Conservation (phyloP, 1,139 yeast species). For the Saccharomyces hybrid region DNA sequence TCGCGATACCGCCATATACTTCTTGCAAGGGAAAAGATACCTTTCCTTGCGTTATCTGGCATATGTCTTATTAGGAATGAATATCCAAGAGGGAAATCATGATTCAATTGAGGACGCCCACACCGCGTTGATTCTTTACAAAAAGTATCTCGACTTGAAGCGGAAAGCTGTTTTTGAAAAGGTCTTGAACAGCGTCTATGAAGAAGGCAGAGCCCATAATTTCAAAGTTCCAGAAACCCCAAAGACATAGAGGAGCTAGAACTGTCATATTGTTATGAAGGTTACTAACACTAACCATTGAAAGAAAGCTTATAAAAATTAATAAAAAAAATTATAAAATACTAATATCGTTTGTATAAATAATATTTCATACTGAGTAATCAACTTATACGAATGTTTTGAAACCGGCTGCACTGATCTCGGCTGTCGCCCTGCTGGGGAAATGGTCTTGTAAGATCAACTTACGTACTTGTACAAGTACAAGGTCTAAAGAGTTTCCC, state of each 20-base stretch:
- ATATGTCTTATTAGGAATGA: conserved; percentile 62
- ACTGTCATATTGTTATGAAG: neutral
- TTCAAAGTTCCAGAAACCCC: conserved; percentile 46
- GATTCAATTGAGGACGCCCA: conserved; percentile 95
- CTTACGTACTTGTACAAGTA: no score
- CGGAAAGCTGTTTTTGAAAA: conserved; percentile 52
- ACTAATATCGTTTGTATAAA: neutral
- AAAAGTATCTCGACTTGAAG: conserved; percentile 57
- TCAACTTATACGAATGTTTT: neutral
- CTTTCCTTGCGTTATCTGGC: conserved; percentile 85
- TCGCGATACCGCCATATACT: conserved; percentile 80
- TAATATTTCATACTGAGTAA: neutral
- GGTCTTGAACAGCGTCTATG: conserved; percentile 58
- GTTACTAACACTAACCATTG: neutral
- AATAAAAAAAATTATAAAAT: neutral
- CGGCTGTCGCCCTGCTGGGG: neutral
- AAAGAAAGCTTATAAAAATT: neutral
- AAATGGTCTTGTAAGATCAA: neutral
- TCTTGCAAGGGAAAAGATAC: conserved; percentile 62
- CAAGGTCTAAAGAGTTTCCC: neutral
- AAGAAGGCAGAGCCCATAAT: conserved; percentile 60
- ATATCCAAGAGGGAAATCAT: conserved; percentile 88
- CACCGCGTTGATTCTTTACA: conserved; percentile 73
- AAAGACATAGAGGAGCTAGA: neutral
- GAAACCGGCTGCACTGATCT: neutral